Conservation (phyloP, 306 rosid species). For the Quercus agrifolia region DNA sequence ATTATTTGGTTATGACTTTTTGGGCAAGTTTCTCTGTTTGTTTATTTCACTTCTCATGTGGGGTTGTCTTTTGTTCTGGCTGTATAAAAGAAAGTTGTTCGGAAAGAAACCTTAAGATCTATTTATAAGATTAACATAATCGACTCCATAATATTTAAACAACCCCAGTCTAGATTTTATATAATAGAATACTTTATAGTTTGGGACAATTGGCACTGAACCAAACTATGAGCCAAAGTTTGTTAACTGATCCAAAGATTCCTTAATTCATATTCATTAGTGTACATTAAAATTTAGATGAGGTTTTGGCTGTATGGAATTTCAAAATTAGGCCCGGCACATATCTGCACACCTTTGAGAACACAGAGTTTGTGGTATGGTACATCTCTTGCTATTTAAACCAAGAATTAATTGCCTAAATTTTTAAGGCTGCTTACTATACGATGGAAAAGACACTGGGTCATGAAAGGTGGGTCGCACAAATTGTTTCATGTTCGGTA, state of each 20-base stretch:
- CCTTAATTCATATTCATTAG: constrained; percentile 3
- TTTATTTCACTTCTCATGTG: constrained; percentile 5
- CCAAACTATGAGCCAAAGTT: constrained; percentile 15
- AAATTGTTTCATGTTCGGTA: too few species aligned
- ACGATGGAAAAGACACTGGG: too few species aligned
- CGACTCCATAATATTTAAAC: background rate
- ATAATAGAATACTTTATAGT: constrained; percentile 8
- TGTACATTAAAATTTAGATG: too few species aligned
- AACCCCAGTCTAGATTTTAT: background rate
- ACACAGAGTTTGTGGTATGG: too few species aligned
- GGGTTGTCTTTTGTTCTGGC: constrained; percentile 19
- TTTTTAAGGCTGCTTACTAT: too few species aligned
- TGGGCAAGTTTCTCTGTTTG: background rate
- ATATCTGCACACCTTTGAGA: too few species aligned
- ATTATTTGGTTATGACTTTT: constrained; percentile 16
- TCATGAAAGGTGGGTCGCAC: too few species aligned
- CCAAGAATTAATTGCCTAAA: too few species aligned
- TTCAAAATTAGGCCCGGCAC: background rate
- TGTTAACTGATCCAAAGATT: constrained; percentile 6
- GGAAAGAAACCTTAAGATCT: background rate
- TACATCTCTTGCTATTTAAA: too few species aligned
- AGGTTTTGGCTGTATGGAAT: too few species aligned
- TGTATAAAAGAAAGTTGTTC: background rate
- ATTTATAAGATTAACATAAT: background rate
- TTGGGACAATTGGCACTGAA: background rate